A percentile compares a stretch with the other conserved stretches of the same genome.
phyloP scores from a whole-genome alignment of 148 eudicot genomes.

The Fallopia convolvulus region DNA sequence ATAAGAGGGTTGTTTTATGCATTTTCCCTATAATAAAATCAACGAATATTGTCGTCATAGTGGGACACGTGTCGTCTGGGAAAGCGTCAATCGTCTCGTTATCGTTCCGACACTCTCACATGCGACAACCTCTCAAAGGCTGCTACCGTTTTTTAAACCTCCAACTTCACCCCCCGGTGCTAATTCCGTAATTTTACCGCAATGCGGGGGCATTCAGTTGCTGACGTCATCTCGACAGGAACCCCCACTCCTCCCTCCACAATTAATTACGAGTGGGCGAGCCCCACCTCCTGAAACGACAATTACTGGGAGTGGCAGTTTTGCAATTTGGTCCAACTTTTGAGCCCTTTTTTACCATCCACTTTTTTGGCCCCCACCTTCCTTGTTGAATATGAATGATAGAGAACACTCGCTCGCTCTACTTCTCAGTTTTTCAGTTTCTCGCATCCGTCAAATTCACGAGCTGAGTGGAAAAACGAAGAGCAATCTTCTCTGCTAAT shows the following conservation, averaged over 20 bases:
- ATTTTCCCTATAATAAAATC: neutral
- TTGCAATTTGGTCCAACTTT: constrained; percentile 4
- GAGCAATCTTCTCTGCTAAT: neutral
- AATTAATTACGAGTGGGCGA: constrained; percentile 5
- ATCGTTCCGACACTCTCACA: constrained; percentile 10
- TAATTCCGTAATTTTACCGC: neutral
- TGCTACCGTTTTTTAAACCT: constrained; percentile 2
- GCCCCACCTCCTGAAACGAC: constrained; percentile 2
- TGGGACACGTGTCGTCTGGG: neutral
- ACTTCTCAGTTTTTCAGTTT: neutral
- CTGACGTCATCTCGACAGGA: neutral
- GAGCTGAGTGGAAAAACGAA: neutral
- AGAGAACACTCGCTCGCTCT: neutral
- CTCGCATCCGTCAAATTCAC: neutral
- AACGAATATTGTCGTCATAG: neutral
- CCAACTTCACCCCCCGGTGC: neutral
- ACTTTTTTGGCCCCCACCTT: neutral
- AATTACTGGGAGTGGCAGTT: constrained; percentile 3
- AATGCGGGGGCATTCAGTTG: neutral
- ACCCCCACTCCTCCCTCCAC: neutral
- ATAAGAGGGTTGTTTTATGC: neutral
- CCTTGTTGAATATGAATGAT: constrained; percentile 5
- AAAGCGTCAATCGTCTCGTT: constrained; percentile 7
- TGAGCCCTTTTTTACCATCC: constrained; percentile 4
- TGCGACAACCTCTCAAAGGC: constrained; percentile 10